Percentiles rank a stretch among this genome's conserved stretches.
Evolutionary conservation across 129 eudicot species (phyloP).

Genomic region (Centrapalus pauciflorus): DNA sequence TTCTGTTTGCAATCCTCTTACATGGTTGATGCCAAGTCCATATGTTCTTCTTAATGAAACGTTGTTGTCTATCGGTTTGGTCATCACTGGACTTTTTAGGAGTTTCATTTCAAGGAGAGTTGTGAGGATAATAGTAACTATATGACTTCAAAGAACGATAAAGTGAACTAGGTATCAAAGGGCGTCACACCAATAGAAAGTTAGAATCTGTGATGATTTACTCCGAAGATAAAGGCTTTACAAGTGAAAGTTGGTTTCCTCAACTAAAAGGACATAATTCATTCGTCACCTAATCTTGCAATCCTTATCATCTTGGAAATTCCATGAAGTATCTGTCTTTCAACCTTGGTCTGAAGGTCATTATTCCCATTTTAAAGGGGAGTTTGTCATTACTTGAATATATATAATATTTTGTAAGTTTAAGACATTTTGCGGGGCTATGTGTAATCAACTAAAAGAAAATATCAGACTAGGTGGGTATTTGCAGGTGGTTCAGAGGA

Average conservation of each 20-base stretch:
- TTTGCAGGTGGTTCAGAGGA: too few relatives aligned
- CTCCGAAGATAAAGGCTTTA: not conserved
- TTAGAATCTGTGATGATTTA: not conserved
- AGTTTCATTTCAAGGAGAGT: not conserved
- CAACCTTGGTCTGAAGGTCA: not conserved
- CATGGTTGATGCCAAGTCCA: not conserved
- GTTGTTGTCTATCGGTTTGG: not conserved
- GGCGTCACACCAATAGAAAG: not conserved
- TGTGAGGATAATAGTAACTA: not conserved
- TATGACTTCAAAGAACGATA: not conserved
- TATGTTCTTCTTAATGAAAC: not conserved
- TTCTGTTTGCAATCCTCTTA: not conserved
- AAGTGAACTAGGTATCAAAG: not conserved
- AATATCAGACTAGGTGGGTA: not conserved
- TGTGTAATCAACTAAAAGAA: not conserved
- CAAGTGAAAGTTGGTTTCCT: not conserved
- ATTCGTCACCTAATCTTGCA: too few relatives aligned
- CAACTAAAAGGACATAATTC: too few relatives aligned
- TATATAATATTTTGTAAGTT: too few relatives aligned
- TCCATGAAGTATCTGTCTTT: not conserved
- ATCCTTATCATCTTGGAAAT: too few relatives aligned
- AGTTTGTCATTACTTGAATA: too few relatives aligned
- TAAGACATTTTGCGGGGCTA: too few relatives aligned
- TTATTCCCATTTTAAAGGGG: not conserved
- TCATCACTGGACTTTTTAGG: constrained; percentile 1